A percentile compares a stretch with the other conserved stretches of the same genome.
phyloP scores from a whole-genome alignment of 73 alveolate species.

The Uronychia binucleata region DNA sequence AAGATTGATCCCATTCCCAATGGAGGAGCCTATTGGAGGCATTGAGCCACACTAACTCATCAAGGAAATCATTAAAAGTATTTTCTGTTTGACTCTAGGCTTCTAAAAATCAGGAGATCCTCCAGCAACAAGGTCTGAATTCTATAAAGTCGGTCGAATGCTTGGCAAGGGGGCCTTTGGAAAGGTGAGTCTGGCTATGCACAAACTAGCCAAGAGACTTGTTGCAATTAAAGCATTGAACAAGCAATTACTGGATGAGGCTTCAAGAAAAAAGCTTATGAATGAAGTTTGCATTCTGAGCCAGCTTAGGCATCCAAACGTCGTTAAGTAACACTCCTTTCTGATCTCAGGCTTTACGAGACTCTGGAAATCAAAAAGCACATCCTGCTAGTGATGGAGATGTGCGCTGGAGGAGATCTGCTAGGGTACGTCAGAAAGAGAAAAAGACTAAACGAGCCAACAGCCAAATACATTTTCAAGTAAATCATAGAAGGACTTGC shows the following conservation, averaged over 20 bases:
- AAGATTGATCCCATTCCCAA: no score
- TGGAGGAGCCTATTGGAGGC: no score
- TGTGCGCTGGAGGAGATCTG: conserved; percentile 52
- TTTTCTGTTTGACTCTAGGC: no score
- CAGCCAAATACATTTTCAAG: conserved; percentile 74
- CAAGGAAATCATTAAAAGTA: no score
- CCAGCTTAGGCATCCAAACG: conserved; percentile 47
- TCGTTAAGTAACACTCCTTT: no score
- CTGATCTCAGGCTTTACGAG: conserved; percentile 42
- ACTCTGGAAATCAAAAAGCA: conserved; percentile 35
- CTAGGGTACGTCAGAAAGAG: conserved; percentile 43
- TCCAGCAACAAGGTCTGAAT: conserved; percentile 55
- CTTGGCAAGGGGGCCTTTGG: conserved; percentile 82
- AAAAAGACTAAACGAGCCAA: conserved; percentile 49
- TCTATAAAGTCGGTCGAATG: conserved; percentile 70
- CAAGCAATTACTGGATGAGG: conserved; percentile 44
- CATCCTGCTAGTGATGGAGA: conserved; percentile 34
- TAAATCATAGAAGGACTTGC: conserved; percentile 81
- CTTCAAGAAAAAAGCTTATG: conserved; percentile 25
- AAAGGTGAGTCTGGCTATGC: conserved; percentile 69
- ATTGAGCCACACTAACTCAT: no score
- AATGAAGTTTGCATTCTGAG: conserved; percentile 39
- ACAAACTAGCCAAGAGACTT: conserved; percentile 64
- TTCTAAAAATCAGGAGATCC: conserved; percentile 11
- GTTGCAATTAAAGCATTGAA: conserved; percentile 72